Evolutionary conservation across 805 yeast genomes (phyloP).

Genomic region (Barnettozyma siamensis): DNA sequence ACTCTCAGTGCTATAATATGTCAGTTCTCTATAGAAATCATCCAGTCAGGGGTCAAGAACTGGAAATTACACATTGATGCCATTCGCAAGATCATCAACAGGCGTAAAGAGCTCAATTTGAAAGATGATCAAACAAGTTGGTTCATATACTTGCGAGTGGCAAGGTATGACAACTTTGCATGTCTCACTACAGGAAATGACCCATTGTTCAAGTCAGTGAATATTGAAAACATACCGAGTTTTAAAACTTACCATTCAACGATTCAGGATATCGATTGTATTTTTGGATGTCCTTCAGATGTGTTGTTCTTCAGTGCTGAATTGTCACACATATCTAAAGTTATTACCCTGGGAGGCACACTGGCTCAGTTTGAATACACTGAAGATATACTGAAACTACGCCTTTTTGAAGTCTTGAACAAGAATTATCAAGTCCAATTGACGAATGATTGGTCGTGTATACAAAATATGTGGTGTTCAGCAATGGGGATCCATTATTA

Average conservation of each 20-base stretch:
- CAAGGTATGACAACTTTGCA: conserved; percentile 15
- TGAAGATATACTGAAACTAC: neutral
- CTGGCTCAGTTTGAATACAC: conserved; percentile 2
- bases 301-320: conserved; percentile 11
- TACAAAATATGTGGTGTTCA: conserved; percentile 7
- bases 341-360: neutral
- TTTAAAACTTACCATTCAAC: conserved; percentile 10
- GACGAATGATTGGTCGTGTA: conserved; percentile 6
- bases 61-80: conserved; percentile 13
- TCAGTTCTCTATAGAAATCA: conserved; percentile 11
- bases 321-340: conserved; percentile 2
- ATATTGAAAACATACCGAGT: neutral
- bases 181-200: conserved; percentile 10
- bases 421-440: neutral
- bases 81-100: conserved; percentile 6
- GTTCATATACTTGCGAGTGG: conserved; percentile 12
- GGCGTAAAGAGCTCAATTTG: conserved; percentile 1
- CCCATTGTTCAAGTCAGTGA: conserved; percentile 9
- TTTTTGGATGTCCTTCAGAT: conserved; percentile 13
- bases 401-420: conserved; percentile 3
- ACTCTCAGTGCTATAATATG: conserved; percentile 12
- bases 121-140: conserved; percentile 9
- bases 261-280: conserved; percentile 10
- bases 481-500: conserved; percentile 8
- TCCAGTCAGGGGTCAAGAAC: conserved; percentile 10